Evolutionary conservation across 163 green algal genomes (phyloP).

Genomic region (Prototheca cutis): DNA sequence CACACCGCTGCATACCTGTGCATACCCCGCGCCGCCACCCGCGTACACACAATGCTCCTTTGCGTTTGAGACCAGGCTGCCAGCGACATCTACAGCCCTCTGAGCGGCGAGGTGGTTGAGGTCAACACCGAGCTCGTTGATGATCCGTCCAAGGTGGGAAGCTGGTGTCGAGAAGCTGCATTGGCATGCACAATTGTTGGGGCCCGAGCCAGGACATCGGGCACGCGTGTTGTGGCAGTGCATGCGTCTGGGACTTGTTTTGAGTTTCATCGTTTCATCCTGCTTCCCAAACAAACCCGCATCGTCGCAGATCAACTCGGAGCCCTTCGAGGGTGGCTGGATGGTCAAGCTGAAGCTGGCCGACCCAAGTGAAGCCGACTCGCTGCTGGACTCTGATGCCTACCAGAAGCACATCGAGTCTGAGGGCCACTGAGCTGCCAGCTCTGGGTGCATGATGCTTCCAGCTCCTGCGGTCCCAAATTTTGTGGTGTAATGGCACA

Average conservation of each 20-base stretch:
- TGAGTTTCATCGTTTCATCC: background rate
- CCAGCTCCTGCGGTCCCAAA: no score
- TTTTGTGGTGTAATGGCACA: no score
- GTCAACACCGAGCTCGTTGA: constrained; percentile 72
- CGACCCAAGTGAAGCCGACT: constrained; percentile 57
- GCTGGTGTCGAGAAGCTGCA: background rate
- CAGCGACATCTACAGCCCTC: constrained; percentile 85
- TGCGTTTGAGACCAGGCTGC: constrained; percentile 52
- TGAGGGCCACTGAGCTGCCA: constrained; percentile 9
- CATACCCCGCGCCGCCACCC: no score
- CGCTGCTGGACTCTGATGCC: constrained; percentile 64
- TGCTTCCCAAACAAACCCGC: no score
- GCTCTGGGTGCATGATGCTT: no score
- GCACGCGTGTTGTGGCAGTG: background rate
- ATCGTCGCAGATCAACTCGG: constrained; percentile 80
- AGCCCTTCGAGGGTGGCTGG: constrained; percentile 77
- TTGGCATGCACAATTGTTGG: background rate
- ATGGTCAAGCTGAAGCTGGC: constrained; percentile 95
- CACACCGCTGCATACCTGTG: no score
- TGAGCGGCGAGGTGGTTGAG: constrained; percentile 82
- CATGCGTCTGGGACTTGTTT: background rate
- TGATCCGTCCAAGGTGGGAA: constrained; percentile 57
- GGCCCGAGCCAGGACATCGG: background rate
- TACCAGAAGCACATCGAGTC: constrained; percentile 61
- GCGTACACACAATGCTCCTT: no score